Conservation (phyloP, 2,329 filamentous ascomycete species). For the Waltergamsia citrina region DNA sequence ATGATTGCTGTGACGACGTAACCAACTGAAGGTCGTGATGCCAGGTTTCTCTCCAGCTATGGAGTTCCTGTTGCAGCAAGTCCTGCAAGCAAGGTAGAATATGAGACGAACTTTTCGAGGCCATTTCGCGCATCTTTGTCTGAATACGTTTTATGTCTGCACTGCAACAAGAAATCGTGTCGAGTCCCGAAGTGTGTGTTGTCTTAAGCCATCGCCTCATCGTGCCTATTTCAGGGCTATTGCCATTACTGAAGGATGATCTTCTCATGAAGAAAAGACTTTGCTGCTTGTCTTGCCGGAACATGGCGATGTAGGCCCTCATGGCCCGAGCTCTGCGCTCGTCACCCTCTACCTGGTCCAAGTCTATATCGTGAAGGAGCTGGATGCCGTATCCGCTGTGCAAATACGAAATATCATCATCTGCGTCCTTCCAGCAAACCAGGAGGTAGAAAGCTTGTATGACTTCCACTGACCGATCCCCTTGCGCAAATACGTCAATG, state of each 20-base stretch:
- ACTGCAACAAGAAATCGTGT: conserved; percentile 2
- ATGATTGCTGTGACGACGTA: neutral
- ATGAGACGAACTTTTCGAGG: neutral
- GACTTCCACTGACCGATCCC: conserved; percentile 8
- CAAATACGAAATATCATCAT: conserved; percentile 10
- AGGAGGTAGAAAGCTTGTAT: conserved; percentile 10
- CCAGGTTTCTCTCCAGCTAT: neutral
- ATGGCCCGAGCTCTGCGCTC: conserved; percentile 2
- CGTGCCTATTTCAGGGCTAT: neutral
- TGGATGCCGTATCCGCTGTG: conserved; percentile 10
- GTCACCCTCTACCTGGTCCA: conserved; percentile 5
- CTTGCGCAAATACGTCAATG: conserved; percentile 6
- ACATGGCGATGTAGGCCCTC: conserved; percentile 7
- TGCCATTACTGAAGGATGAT: conserved; percentile 4
- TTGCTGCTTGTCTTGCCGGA: conserved; percentile 9
- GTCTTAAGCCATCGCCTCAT: conserved; percentile 1
- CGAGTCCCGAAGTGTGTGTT: neutral
- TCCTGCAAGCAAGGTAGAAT: conserved; percentile 1
- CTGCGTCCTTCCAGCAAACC: conserved; percentile 10
- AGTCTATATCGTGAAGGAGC: conserved; percentile 8
- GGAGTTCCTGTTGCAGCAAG: conserved; percentile 1
- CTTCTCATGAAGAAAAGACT: conserved; percentile 9
- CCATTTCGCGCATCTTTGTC: conserved; percentile 2
- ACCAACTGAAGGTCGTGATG: neutral
- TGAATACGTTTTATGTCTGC: conserved; percentile 2